Conservation (phyloP, 2,329 filamentous ascomycete genomes). For the Ophiognomonia clavigignenti-juglandacearum region DNA sequence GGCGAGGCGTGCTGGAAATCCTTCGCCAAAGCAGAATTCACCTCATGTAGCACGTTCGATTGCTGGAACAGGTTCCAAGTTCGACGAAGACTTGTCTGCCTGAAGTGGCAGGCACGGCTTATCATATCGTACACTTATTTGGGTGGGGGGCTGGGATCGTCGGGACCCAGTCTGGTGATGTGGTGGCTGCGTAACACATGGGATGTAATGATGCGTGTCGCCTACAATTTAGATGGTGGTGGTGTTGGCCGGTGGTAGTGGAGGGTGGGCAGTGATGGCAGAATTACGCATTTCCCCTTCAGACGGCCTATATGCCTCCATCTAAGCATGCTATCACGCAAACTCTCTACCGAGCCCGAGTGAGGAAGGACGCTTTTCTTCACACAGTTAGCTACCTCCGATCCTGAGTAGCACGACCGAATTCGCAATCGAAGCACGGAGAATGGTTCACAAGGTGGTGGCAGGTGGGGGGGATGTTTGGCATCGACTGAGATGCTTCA, state of each 20-base stretch:
- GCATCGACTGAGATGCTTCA: background rate
- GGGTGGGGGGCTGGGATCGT: too few relatives aligned
- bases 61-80: too few relatives aligned
- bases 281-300: background rate
- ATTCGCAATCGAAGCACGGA: too few relatives aligned
- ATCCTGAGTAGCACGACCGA: too few relatives aligned
- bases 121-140: too few relatives aligned
- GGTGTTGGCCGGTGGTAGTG: background rate
- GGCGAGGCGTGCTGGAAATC: too few relatives aligned
- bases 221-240: background rate
- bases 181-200: background rate
- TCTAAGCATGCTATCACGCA: background rate
- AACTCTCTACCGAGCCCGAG: background rate
- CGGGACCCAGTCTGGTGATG: too few relatives aligned
- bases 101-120: too few relatives aligned
- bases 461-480: background rate
- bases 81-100: too few relatives aligned
- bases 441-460: background rate
- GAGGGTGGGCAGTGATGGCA: background rate
- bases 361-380: background rate
- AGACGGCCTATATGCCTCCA: background rate
- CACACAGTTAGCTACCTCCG: too few relatives aligned
- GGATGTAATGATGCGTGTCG: background rate
- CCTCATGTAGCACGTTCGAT: too few relatives aligned
- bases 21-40: too few relatives aligned